A percentile compares a stretch with the other conserved stretches of the same genome.
Conservation (phyloP, 2,329 filamentous ascomycete genomes). For the Xylaria sp. region DNA sequence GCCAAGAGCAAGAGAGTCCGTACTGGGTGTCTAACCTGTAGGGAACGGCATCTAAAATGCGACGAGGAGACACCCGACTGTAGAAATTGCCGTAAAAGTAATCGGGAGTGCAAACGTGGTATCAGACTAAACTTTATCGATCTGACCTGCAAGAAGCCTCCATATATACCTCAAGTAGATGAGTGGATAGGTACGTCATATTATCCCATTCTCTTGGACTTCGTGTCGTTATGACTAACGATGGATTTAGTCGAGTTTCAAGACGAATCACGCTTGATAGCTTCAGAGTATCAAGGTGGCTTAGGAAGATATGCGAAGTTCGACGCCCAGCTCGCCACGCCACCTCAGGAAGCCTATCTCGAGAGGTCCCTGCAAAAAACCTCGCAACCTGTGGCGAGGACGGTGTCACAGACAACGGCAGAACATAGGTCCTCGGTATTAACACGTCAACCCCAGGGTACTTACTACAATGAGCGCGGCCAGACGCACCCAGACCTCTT, state of each 20-base stretch:
- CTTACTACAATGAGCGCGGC: slow-evolving; percentile 43
- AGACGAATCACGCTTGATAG: slow-evolving; percentile 90
- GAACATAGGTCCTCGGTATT: slow-evolving; percentile 40
- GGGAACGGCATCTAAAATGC: slow-evolving; percentile 90
- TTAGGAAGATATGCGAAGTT: slow-evolving; percentile 74
- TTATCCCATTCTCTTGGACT: not conserved
- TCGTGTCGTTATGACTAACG: slow-evolving; percentile 28
- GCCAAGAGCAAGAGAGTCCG: slow-evolving; percentile 84
- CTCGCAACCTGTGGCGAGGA: slow-evolving; percentile 37
- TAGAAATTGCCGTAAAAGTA: slow-evolving; percentile 89
- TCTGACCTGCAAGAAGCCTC: slow-evolving; percentile 75
- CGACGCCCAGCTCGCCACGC: slow-evolving; percentile 52
- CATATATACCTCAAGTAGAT: slow-evolving; percentile 67
- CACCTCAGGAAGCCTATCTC: slow-evolving; percentile 45
- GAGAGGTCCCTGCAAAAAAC: slow-evolving; percentile 44
- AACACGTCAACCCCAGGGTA: slow-evolving; percentile 41
- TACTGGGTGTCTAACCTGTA: slow-evolving; percentile 90
- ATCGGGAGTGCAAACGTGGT: slow-evolving; percentile 84
- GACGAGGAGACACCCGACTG: slow-evolving; percentile 75
- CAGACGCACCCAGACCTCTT: slow-evolving; percentile 40
- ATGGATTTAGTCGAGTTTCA: slow-evolving; percentile 73
- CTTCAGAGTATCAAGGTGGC: slow-evolving; percentile 88
- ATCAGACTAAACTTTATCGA: slow-evolving; percentile 93
- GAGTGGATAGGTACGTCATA: slow-evolving; percentile 70
- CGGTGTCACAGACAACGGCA: slow-evolving; percentile 38